Percentiles rank a stretch among this genome's conserved stretches.
phyloP scores from a whole-genome alignment of 1,284 basidiomycete species.

The Erythrobasidium hasegawianum region DNA sequence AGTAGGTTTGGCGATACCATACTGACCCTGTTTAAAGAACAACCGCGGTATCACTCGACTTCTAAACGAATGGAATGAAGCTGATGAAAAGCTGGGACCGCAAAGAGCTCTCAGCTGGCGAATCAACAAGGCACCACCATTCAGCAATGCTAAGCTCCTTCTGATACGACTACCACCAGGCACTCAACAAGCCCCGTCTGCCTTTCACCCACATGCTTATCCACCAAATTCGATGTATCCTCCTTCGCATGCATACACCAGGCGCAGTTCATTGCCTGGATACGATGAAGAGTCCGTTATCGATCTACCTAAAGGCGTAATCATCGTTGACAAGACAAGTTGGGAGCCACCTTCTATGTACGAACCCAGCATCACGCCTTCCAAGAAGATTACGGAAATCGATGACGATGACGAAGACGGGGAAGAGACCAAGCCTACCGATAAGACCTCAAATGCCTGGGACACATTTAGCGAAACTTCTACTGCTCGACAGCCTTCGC shows the following conservation, averaged over 20 bases:
- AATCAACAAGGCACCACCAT: conserved; percentile 29
- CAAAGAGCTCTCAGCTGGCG: conserved; percentile 20
- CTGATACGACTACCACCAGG: conserved; percentile 26
- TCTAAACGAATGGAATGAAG: conserved; percentile 17
- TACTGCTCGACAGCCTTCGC: neutral
- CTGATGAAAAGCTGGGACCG: conserved; percentile 14
- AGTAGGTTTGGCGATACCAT: too few species aligned
- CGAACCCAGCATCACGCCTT: neutral
- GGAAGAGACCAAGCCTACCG: neutral
- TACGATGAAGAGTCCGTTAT: conserved; percentile 1
- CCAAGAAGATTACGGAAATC: neutral
- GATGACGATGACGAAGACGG: neutral
- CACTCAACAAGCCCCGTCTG: conserved; percentile 10
- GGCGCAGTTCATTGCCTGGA: neutral
- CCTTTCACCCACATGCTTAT: conserved; percentile 23
- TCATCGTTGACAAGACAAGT: neutral
- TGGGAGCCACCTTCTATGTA: neutral
- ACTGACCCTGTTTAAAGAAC: conserved; percentile 10
- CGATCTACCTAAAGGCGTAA: neutral
- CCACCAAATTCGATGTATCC: conserved; percentile 14
- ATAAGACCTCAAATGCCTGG: neutral
- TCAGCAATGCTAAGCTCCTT: conserved; percentile 30
- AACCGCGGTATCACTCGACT: conserved; percentile 9
- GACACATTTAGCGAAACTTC: neutral
- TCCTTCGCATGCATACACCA: neutral